Evolutionary conservation across 176 grass and related monocot genomes (phyloP).

Genomic region (Elymus sibiricus): DNA sequence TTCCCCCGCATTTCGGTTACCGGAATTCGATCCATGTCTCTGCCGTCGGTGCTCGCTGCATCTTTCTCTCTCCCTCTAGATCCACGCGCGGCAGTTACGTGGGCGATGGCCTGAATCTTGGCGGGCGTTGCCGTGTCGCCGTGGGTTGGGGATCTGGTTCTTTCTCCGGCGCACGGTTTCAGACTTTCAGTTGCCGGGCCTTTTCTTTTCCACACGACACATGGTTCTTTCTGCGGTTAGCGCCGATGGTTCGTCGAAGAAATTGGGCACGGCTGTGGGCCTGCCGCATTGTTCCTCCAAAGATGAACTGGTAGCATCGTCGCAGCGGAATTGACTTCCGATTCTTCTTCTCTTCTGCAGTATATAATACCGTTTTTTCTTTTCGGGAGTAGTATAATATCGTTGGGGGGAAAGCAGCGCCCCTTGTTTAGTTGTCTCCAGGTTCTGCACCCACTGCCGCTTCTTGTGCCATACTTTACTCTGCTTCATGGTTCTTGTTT

Average conservation of each 20-base stretch:
- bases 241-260: too few relatives aligned
- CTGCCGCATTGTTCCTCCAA: too few relatives aligned
- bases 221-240: too few relatives aligned
- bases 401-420: too few relatives aligned
- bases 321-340: not conserved
- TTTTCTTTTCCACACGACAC: too few relatives aligned
- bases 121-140: not conserved
- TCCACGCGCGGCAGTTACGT: not conserved
- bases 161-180: not conserved
- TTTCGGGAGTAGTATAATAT: not conserved
- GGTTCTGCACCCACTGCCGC: not conserved
- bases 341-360: not conserved
- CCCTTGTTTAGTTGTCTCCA: not conserved
- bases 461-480: not conserved
- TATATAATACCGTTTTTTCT: too few relatives aligned
- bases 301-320: not conserved
- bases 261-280: too few relatives aligned
- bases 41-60: too few relatives aligned
- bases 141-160: not conserved
- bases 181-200: too few relatives aligned
- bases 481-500: not conserved
- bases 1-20: too few relatives aligned
- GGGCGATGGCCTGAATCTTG: not conserved
- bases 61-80: not conserved
- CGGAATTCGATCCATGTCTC: conserved; percentile 7